Evolutionary conservation across 441 rosid species (phyloP), one percentile per base, ranked within the genome.

Genomic region (Pelargonium cotyledonis): DNA sequence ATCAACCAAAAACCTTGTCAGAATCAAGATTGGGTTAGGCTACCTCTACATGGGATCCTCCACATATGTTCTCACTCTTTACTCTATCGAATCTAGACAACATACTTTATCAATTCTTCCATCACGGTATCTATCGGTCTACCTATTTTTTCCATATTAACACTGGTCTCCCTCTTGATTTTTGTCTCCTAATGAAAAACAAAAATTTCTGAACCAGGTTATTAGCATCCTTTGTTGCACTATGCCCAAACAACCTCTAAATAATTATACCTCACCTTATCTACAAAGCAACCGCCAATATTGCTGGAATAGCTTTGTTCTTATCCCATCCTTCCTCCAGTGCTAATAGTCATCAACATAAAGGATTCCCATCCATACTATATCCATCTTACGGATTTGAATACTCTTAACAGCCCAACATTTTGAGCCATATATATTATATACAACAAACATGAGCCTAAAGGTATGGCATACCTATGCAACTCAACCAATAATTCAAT

Each of bases 321-420:
- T 57, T 57, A 57, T 57, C 63, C 29, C 21, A 57, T 19, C 26
- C 26, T 57, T 18, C 63, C 63, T 57, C 63, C 12, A 7, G 63
- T 57, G 12, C 14, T 57, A 26, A 6, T 57, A 57, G 29, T 18
- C 29, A 57, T 6, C 11, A 11, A 19, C 21, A 14, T 19, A 19
- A 57, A 57, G 63, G 11, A 57, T 57, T 57, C 11, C 19, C 12
- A 18, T 18, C 29, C 63, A 23, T 19, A 10, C 26, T 18, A 57
- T 26, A 9, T 23, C 63, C 63, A 19, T 57, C 29, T 57, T 18
- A 19, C 19, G 29, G 29, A 57, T 18, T 57, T 57, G 63, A 19
- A 57, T 57, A 29, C 29, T 18, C 63, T 57, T 57, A 19, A 7
- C 10, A 57, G 14, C 63, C 63, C 16, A 18, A 9, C 26, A 57